phyloP scores from a whole-genome alignment of 2,329 filamentous ascomycete species.

The Aspergillus floridensis region DNA sequence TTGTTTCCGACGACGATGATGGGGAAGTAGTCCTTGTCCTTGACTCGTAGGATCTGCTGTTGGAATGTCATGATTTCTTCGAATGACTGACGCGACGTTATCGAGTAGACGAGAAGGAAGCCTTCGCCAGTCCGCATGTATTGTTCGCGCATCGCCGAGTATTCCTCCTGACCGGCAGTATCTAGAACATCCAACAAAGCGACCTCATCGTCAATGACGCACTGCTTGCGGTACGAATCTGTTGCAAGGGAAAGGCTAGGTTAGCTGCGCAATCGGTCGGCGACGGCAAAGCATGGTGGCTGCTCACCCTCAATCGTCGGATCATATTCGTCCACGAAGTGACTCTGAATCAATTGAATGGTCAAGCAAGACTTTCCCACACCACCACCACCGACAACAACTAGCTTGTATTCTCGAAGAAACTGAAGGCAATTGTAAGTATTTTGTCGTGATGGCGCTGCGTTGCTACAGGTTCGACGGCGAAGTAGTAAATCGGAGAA shows the following conservation, averaged over 20 bases:
- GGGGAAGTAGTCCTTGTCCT: constrained; percentile 99
- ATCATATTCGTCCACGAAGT: constrained; percentile 99
- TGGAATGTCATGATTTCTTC: constrained; percentile 99
- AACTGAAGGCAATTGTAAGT: constrained; percentile 55
- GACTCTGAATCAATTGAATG: constrained; percentile 91
- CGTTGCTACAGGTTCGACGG: not conserved
- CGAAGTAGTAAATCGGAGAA: constrained; percentile 1
- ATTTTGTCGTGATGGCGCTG: constrained; percentile 13
- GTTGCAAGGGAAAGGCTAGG: constrained; percentile 6
- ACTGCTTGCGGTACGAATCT: constrained; percentile 99
- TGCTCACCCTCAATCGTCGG: constrained; percentile 87
- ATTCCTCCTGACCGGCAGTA: constrained; percentile 97
- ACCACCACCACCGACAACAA: constrained; percentile 95
- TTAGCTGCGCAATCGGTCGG: constrained; percentile 18
- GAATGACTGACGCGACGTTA: constrained; percentile 94
- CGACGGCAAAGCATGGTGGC: constrained; percentile 19
- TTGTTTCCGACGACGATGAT: constrained; percentile 99
- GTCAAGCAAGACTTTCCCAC: constrained; percentile 99
- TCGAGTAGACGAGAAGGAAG: constrained; percentile 96
- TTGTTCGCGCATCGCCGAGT: constrained; percentile 98
- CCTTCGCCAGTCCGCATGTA: constrained; percentile 99
- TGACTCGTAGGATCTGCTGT: constrained; percentile 96
- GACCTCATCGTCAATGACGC: constrained; percentile 96
- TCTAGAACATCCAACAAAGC: constrained; percentile 96
- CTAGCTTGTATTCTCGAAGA: constrained; percentile 88